A percentile compares a stretch with the other conserved stretches of the same genome.
Evolutionary conservation across 768 basidiomycete species (phyloP).

Genomic region (Suillus subaureus): DNA sequence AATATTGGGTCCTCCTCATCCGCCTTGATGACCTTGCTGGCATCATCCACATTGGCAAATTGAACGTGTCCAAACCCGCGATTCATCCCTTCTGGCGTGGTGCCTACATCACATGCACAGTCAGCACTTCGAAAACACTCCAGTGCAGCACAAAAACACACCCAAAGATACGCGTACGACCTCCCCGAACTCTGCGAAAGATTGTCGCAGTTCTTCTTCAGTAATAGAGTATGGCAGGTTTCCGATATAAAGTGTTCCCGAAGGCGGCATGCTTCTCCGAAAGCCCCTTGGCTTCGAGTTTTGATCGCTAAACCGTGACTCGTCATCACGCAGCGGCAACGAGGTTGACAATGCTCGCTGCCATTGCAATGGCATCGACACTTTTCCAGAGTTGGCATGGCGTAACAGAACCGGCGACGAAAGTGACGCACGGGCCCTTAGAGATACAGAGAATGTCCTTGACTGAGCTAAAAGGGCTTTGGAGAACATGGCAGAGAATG

Average conservation of each 20-base stretch:
- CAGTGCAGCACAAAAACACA: slow-evolving; percentile 26
- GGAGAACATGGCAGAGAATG: slow-evolving; percentile 21
- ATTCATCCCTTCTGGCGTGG: slow-evolving; percentile 35
- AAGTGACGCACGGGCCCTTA: slow-evolving; percentile 13
- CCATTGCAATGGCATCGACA: slow-evolving; percentile 5
- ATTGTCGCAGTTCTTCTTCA: slow-evolving; percentile 42
- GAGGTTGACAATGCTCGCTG: slow-evolving; percentile 24
- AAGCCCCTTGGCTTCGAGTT: slow-evolving; percentile 8
- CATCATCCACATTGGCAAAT: slow-evolving; percentile 40
- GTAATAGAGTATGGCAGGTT: slow-evolving; percentile 55
- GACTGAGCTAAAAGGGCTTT: slow-evolving; percentile 24
- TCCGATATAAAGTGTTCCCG: slow-evolving; percentile 45
- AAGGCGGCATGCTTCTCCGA: slow-evolving; percentile 24
- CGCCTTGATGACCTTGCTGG: slow-evolving; percentile 39
- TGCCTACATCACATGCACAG: slow-evolving; percentile 16
- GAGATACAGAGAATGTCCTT: slow-evolving; percentile 13
- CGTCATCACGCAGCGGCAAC: slow-evolving; percentile 11
- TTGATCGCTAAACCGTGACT: not conserved
- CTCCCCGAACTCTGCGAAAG: slow-evolving; percentile 47
- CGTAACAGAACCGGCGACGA: slow-evolving; percentile 20
- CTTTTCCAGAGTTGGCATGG: slow-evolving; percentile 3
- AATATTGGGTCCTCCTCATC: slow-evolving; percentile 47
- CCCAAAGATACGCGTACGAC: slow-evolving; percentile 42
- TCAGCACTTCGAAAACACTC: not conserved
- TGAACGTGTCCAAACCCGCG: slow-evolving; percentile 51